These are phyloP conservation scores for Mimosa bimucronata DNA, from an alignment of 306 rosid genomes.

Conservation along the genomic window DNA sequence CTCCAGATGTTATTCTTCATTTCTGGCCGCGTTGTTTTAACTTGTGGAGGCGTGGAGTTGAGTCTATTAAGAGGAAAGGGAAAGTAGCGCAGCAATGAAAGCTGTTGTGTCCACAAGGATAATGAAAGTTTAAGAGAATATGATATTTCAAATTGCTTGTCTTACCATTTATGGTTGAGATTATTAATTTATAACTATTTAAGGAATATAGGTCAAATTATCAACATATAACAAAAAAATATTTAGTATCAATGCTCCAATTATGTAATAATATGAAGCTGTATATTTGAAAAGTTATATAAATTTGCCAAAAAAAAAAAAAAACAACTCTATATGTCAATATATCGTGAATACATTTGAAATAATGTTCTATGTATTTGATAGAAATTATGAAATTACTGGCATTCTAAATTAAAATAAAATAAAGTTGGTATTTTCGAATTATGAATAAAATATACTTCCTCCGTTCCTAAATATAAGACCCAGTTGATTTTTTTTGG, in stretches of 20 bases:
- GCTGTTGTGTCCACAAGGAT: background rate
- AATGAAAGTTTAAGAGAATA: background rate
- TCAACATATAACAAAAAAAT: background rate
- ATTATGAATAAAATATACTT: no score
- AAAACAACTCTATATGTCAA: no score
- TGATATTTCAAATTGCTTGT: background rate
- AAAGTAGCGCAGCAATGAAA: background rate
- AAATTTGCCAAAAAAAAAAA: no score
- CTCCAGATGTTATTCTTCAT: background rate
- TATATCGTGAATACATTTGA: background rate
- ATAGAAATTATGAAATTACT: no score
- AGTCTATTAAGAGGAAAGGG: background rate
- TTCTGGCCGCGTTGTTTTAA: background rate
- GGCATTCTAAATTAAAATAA: no score
- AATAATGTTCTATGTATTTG: background rate
- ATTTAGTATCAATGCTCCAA: background rate
- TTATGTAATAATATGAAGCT: background rate
- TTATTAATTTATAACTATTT: background rate
- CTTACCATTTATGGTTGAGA: background rate
- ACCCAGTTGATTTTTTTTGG: no score
- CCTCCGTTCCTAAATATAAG: no score
- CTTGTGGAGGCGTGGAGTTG: no score
- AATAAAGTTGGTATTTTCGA: no score
- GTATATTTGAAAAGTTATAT: no score
- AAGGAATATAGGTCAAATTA: background rate